Percentiles rank a stretch among this genome's conserved stretches.
Evolutionary conservation across 805 yeast genomes (phyloP).

Genomic region (Torulaspora franciscae): DNA sequence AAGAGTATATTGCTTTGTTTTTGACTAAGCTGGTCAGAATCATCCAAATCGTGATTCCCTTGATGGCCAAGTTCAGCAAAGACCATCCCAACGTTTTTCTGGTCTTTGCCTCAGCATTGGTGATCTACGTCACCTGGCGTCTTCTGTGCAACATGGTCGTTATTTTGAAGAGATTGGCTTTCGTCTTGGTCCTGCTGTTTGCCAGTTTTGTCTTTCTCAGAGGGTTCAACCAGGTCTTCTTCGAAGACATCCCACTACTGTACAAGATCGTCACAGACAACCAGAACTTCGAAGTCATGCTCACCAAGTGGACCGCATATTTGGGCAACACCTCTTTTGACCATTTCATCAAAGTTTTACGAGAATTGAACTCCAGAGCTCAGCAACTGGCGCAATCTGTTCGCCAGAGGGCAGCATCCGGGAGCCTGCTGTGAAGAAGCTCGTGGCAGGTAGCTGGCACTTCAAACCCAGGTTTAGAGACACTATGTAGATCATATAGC

Average conservation of each 20-base stretch:
- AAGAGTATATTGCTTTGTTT: conserved; percentile 8
- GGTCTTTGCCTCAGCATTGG: conserved; percentile 16
- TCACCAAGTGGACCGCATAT: conserved; percentile 13
- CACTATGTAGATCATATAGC: background rate
- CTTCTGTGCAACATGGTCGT: conserved; percentile 31
- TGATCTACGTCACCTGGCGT: conserved; percentile 27
- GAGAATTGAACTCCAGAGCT: background rate
- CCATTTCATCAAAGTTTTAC: conserved; percentile 3
- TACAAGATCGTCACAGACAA: conserved; percentile 7
- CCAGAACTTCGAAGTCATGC: conserved; percentile 10
- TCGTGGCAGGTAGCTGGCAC: background rate
- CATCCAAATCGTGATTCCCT: conserved; percentile 21
- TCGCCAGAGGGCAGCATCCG: background rate
- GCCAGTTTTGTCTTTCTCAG: conserved; percentile 33
- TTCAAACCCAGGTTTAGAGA: background rate
- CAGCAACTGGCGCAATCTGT: conserved; percentile 1
- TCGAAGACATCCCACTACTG: conserved; percentile 22
- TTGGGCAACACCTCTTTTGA: conserved; percentile 8
- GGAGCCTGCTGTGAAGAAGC: background rate
- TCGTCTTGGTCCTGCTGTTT: conserved; percentile 17
- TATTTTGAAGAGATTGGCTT: conserved; percentile 25
- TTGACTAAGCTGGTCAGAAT: conserved; percentile 14
- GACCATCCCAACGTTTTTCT: conserved; percentile 34
- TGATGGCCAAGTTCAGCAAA: conserved; percentile 22
- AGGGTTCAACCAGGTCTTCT: conserved; percentile 29